Evolutionary conservation across 192 early-diverging fungal genomes (phyloP), one percentile per base, ranked within the genome.

Genomic region (Jimgerdemannia flammicorona): DNA sequence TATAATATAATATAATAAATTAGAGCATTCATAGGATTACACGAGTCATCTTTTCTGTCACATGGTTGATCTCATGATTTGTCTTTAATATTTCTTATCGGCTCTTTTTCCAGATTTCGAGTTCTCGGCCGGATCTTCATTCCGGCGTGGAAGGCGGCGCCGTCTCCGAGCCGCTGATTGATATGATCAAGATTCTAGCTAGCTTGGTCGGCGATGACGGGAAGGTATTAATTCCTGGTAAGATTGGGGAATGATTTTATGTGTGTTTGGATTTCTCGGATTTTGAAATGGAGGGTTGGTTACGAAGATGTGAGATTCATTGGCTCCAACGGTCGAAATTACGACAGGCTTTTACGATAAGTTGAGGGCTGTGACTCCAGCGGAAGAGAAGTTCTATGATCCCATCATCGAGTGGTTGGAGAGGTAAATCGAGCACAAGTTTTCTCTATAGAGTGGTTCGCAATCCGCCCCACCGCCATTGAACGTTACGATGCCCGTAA

Each of bases 101-200:
- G 20, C n/a, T 29, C 29, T 29, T 29, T 29, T 29, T 0, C 42
- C 70, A 80, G 29, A 84, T 88, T 4, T 83, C 70, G 17, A 84
- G 79, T 70, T 77, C 80, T 41, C 70, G 80, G 18, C 84, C 87
- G n/a, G 93, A 94, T 72, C 84, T 93, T 39, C 93, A 94, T 75
- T 89, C 92, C 49, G 92, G 92, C 29, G 89, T 93, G 20, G 88
- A 89, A 79, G 92, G 92, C 72, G 92, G 92, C 9, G 91, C 92
- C 10, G 90, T 91, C 19, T 89, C 84, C 29, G 90, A 93, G 68
- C 92, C 92, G 29, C 75, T 93, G 75, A 86, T 87, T 40, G 89
- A 89, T 70, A 81, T 93, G 83, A 81, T 90, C n/a, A 87, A 90
- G 65, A 77, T 92, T 4, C 74, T 93, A 10, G 75, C 88, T 19